Evolutionary conservation across 768 basidiomycete genomes (phyloP).

Genomic region (Suillus clintonianus): DNA sequence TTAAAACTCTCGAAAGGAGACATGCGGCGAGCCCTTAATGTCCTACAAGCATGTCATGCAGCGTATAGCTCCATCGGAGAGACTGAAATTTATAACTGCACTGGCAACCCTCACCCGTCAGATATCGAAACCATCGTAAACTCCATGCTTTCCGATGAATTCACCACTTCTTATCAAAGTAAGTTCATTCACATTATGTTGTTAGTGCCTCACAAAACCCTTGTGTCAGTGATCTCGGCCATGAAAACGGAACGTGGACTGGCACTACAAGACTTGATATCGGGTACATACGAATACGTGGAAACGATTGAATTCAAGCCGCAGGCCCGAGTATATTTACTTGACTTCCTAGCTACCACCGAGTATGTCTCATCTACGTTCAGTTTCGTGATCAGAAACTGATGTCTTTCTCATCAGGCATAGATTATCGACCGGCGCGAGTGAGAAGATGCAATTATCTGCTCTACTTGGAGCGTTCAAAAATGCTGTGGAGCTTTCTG

Average conservation of each 20-base stretch:
- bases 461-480: slow-evolving; percentile 93
- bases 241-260: slow-evolving; percentile 92
- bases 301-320: slow-evolving; percentile 85
- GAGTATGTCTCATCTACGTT: slow-evolving; percentile 61
- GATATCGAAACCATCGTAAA: slow-evolving; percentile 94
- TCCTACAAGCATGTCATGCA: slow-evolving; percentile 97
- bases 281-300: slow-evolving; percentile 89
- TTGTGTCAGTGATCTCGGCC: slow-evolving; percentile 70
- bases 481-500: slow-evolving; percentile 79
- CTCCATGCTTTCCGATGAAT: slow-evolving; percentile 95
- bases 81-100: slow-evolving; percentile 93
- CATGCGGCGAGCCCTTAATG: slow-evolving; percentile 95
- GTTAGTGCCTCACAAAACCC: background rate
- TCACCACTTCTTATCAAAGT: slow-evolving; percentile 89
- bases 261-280: slow-evolving; percentile 91
- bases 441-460: slow-evolving; percentile 91
- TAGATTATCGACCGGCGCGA: slow-evolving; percentile 88
- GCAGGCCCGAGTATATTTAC: slow-evolving; percentile 83
- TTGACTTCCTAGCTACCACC: slow-evolving; percentile 92
- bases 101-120: slow-evolving; percentile 92
- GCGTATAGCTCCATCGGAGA: slow-evolving; percentile 90
- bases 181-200: slow-evolving; percentile 21
- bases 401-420: slow-evolving; percentile 55
- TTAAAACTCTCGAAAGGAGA: slow-evolving; percentile 96
- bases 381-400: background rate